Conservation (phyloP, 1,139 yeast genomes). For the Geotrichum histeridarum region DNA sequence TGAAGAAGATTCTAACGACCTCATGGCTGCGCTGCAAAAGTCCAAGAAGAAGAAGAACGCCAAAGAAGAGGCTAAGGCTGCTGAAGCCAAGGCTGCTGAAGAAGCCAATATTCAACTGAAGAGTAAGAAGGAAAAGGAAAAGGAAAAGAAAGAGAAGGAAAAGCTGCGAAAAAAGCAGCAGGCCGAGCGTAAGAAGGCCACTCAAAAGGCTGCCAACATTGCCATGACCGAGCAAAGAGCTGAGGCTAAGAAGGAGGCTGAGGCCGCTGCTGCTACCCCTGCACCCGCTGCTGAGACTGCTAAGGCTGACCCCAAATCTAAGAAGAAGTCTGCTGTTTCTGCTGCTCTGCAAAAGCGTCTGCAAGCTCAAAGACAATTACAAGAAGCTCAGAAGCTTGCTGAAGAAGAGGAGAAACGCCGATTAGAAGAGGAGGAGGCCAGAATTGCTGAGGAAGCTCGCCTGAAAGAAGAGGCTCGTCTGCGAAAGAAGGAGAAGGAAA, state of each 20-base stretch:
- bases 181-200: slow-evolving; percentile 83
- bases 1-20: slow-evolving; percentile 47
- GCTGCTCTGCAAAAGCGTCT: slow-evolving; percentile 64
- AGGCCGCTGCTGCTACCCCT: slow-evolving; percentile 38
- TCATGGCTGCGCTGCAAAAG: slow-evolving; percentile 75
- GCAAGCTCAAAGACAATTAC: slow-evolving; percentile 75
- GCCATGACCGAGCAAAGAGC: slow-evolving; percentile 40
- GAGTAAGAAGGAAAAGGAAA: slow-evolving; percentile 95
- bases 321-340: slow-evolving; percentile 37
- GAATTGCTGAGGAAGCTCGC: slow-evolving; percentile 49
- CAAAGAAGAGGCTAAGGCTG: slow-evolving; percentile 45
- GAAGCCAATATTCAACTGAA: slow-evolving; percentile 61
- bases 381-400: slow-evolving; percentile 59
- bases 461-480: slow-evolving; percentile 66
- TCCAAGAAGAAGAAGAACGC: slow-evolving; percentile 71
- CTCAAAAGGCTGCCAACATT: slow-evolving; percentile 59
- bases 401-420: slow-evolving; percentile 54
- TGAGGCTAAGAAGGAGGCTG: slow-evolving; percentile 31
- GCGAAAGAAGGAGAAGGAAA: slow-evolving; percentile 66
- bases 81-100: slow-evolving; percentile 34
- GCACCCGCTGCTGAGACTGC: slow-evolving; percentile 31
- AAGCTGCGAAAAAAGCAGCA: slow-evolving; percentile 83
- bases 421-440: slow-evolving; percentile 58
- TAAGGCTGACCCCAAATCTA: slow-evolving; percentile 32
- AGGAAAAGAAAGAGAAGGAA: slow-evolving; percentile 94